Evolutionary conservation across 2,329 filamentous ascomycete genomes (phyloP).

Genomic region (Sordariomycetes sp.): DNA sequence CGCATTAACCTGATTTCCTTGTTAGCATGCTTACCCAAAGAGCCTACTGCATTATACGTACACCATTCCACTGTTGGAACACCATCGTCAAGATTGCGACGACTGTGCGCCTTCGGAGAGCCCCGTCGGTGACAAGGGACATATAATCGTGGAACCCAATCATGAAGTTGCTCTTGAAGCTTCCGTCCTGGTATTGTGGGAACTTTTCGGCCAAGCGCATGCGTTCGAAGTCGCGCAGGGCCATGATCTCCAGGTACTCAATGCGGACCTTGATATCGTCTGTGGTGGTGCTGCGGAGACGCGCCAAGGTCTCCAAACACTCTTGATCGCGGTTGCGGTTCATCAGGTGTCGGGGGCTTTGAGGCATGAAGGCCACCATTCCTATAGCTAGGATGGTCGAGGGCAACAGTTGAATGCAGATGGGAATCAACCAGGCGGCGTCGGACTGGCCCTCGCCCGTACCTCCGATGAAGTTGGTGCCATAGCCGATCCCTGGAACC

Average conservation of each 20-base stretch:
- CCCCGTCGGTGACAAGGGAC: conserved; percentile 53
- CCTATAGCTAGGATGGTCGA: conserved; percentile 58
- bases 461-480: conserved; percentile 52
- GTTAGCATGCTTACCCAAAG: not conserved
- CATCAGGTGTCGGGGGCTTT: conserved; percentile 66
- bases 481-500: not conserved
- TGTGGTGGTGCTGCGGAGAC: conserved; percentile 49
- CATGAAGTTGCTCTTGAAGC: conserved; percentile 54
- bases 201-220: conserved; percentile 57
- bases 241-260: conserved; percentile 78
- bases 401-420: conserved; percentile 62
- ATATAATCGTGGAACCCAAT: conserved; percentile 60
- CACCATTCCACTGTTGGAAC: conserved; percentile 39
- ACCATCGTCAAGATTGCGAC: conserved; percentile 57
- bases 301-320: conserved; percentile 52
- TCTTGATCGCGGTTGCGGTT: conserved; percentile 63
- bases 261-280: conserved; percentile 63
- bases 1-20: not conserved
- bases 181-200: conserved; percentile 52
- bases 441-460: conserved; percentile 44
- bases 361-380: conserved; percentile 76
- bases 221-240: conserved; percentile 70
- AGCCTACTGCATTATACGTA: conserved; percentile 43
- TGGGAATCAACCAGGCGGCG: conserved; percentile 65
- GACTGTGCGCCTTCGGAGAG: conserved; percentile 58